A percentile compares a stretch with the other conserved stretches of the same genome.
Evolutionary conservation across 768 basidiomycete species (phyloP).

Genomic region (Mycena venus): DNA sequence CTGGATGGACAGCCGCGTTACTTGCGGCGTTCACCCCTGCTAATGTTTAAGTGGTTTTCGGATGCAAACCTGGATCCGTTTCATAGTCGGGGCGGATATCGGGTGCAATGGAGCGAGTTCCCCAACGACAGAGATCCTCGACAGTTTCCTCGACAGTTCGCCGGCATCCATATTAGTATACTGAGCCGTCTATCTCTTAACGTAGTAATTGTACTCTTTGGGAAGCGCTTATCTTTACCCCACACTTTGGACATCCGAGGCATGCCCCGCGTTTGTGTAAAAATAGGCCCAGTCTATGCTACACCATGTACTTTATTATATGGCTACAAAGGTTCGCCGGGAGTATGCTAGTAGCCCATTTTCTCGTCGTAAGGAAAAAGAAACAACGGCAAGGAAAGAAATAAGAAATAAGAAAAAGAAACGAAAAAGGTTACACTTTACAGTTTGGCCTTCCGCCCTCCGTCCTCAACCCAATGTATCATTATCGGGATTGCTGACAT

Average conservation of each 20-base stretch:
- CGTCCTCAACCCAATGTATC: neutral
- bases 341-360: conserved; percentile 14
- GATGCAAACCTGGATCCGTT: neutral
- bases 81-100: neutral
- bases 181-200: no score
- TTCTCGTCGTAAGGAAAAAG: neutral
- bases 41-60: neutral
- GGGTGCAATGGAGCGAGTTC: no score
- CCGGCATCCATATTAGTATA: no score
- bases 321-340: conserved; percentile 1
- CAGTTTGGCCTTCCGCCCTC: neutral
- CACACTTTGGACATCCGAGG: no score
- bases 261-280: no score
- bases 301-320: neutral
- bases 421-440: neutral
- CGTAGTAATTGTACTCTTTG: no score
- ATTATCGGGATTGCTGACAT: conserved; percentile 27
- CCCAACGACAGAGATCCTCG: neutral
- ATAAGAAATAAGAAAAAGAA: no score
- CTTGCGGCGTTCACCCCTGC: conserved; percentile 43
- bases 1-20: conserved; percentile 51
- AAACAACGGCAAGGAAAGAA: neutral
- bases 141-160: neutral
- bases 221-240: no score
- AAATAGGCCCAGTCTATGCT: no score